Conservation (phyloP, 1,284 basidiomycete genomes). For the Tetrapyrgos nigripes region DNA sequence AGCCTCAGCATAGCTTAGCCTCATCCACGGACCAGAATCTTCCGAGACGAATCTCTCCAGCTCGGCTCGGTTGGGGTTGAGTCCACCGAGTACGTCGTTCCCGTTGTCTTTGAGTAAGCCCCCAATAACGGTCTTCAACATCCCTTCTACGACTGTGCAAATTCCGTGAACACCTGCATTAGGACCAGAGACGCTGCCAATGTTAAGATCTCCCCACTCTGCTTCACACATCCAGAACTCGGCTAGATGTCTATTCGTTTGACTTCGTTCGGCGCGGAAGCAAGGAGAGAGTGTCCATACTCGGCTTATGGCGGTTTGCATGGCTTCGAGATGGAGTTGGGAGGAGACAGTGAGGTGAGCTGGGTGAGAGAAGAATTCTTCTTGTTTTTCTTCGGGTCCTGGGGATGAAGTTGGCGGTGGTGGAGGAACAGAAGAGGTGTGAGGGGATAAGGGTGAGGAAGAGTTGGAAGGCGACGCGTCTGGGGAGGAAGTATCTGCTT, state of each 20-base stretch:
- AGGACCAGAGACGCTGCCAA: slow-evolving; percentile 11
- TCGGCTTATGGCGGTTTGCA: slow-evolving; percentile 79
- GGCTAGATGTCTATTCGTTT: slow-evolving; percentile 91
- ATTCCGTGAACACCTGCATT: slow-evolving; percentile 52
- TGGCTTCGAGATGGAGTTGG: slow-evolving; percentile 94
- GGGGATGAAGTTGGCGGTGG: slow-evolving; percentile 22
- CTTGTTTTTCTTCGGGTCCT: slow-evolving; percentile 18
- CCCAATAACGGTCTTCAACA: slow-evolving; percentile 56
- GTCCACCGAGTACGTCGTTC: slow-evolving; percentile 42
- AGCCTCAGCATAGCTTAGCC: slow-evolving; percentile 85
- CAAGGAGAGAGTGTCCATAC: slow-evolving; percentile 92
- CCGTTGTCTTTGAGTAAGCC: slow-evolving; percentile 35
- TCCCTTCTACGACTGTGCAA: slow-evolving; percentile 76
- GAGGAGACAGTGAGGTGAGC: slow-evolving; percentile 95
- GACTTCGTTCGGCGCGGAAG: slow-evolving; percentile 91
- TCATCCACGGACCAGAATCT: slow-evolving; percentile 58
- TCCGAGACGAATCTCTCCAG: slow-evolving; percentile 41
- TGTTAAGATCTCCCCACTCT: slow-evolving; percentile 73
- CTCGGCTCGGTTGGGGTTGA: slow-evolving; percentile 32
- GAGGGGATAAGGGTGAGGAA: too few species aligned
- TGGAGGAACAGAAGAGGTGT: slow-evolving; percentile 15
- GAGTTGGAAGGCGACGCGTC: slow-evolving; percentile 26
- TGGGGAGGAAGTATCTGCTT: slow-evolving; percentile 14
- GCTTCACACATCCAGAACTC: slow-evolving; percentile 99
- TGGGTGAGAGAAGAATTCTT: slow-evolving; percentile 74